Evolutionary conservation across 2,329 filamentous ascomycete species (phyloP).

Genomic region (Stagonosporopsis tanaceti): DNA sequence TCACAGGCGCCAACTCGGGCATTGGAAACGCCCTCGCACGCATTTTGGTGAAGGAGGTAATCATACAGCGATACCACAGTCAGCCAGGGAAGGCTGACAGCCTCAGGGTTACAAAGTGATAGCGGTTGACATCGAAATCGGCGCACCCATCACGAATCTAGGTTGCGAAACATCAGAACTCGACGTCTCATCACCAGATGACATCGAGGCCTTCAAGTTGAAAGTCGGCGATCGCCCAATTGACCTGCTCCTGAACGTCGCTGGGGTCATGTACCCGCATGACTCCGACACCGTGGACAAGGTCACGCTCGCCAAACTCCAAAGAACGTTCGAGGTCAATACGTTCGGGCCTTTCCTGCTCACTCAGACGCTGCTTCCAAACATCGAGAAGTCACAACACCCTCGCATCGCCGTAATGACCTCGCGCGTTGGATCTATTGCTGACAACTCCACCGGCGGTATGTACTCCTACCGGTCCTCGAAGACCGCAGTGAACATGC

Average conservation of each 20-base stretch:
- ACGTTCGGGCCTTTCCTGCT: conserved; percentile 56
- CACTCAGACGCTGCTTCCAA: conserved; percentile 55
- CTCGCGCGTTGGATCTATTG: conserved; percentile 54
- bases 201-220: conserved; percentile 46
- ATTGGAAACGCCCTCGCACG: conserved; percentile 51
- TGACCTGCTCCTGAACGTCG: conserved; percentile 52
- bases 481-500: conserved; percentile 56
- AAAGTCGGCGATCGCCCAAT: conserved; percentile 41
- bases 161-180: conserved; percentile 43
- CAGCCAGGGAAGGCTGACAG: background rate
- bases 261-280: conserved; percentile 45
- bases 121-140: conserved; percentile 41
- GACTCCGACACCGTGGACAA: conserved; percentile 47
- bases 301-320: conserved; percentile 40
- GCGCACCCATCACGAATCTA: conserved; percentile 41
- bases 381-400: conserved; percentile 42
- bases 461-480: conserved; percentile 55
- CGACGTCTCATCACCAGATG: conserved; percentile 46
- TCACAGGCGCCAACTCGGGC: conserved; percentile 54
- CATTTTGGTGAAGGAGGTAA: conserved; percentile 39
- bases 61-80: background rate
- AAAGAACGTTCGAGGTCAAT: conserved; percentile 54
- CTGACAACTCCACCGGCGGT: conserved; percentile 54
- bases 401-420: conserved; percentile 54
- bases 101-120: conserved; percentile 43